Evolutionary conservation across 1,284 basidiomycete species (phyloP), one percentile per base, ranked within the genome.

Genomic region (Irpex rosettiformis): DNA sequence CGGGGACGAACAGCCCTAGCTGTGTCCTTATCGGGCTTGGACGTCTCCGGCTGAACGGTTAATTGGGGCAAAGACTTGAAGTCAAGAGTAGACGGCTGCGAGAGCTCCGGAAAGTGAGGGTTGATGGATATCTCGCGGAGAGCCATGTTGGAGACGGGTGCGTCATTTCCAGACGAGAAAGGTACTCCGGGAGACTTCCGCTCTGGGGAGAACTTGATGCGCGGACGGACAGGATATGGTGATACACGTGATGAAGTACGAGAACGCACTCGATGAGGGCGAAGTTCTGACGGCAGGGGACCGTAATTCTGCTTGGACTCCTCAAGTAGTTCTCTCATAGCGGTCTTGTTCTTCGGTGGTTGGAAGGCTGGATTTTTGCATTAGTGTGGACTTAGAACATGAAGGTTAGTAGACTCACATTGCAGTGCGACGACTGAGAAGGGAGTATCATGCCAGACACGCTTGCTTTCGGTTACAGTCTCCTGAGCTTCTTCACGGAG

Each of bases 341-440:
- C 86, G 2, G 77, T 74, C 4, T 80, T 81, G 65, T 88, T 77
- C 1, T 71, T 72, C 3, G 89, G 90, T 37, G 87, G 88, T 33
- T 84, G 73, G 71, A 92, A 92, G 1, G 87, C 90, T 91, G 62
- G 0, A 58, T 33, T 52, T 52, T 55, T 54, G 57, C 27, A 24
- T 55, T 16, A 30, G 48, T 28, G 30, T 52, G 24, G 10, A 52
- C 24, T 21, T 5, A 42, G 16, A n/a, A 48, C 4, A 40, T 7
- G 4, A 56, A 29, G 22, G 22, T n/a, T 6, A 33, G 6, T 22
- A 8, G 11, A 77, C 87, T 74, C 67, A 92, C 89, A 80, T 72
- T 91, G 88, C 43, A 91, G 33, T 3, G 87, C 84, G 61, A 81
- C 90, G 18, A 85, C 27, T 0, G 89, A 91, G 65, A 88, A 85